These are phyloP conservation scores for Ceratocystis diversiconidia DNA, from an alignment of 2,329 filamentous ascomycete genomes.

Conservation along the genomic window DNA sequence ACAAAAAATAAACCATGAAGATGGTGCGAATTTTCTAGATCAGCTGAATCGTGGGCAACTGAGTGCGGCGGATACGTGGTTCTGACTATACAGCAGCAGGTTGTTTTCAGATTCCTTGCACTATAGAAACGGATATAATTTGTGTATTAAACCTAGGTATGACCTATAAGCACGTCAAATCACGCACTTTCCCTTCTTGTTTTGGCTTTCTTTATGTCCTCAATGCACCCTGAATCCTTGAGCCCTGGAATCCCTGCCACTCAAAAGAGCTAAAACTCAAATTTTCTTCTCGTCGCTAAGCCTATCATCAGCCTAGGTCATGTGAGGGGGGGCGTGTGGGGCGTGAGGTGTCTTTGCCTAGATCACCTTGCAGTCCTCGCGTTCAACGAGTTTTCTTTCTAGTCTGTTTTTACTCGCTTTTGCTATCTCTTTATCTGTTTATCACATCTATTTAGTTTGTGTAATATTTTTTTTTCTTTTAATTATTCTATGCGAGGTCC, in stretches of 20 bases:
- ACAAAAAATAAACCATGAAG: neutral
- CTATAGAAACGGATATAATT: neutral
- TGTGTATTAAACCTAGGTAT: neutral
- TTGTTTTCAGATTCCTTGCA: too few species aligned
- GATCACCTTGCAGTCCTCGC: neutral
- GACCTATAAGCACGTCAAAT: neutral
- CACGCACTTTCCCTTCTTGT: neutral
- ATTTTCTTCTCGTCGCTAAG: too few species aligned
- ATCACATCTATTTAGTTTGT: too few species aligned
- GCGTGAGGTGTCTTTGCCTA: neutral
- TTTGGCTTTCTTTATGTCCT: neutral
- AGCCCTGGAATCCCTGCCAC: too few species aligned
- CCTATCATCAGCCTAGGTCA: neutral
- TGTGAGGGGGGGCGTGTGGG: neutral
- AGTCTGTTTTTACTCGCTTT: neutral
- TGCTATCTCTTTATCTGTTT: neutral
- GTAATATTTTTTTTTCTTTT: neutral
- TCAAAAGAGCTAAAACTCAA: too few species aligned
- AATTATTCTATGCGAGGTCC: slow-evolving; percentile 9
- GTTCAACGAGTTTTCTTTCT: neutral
- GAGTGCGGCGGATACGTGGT: too few species aligned
- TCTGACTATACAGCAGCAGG: too few species aligned
- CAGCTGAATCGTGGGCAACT: neutral
- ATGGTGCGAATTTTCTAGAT: neutral
- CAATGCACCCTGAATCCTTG: neutral